Percentiles rank a stretch among this genome's conserved stretches.
phyloP scores from a whole-genome alignment of 148 eudicot genomes.

The Drosera capensis region DNA sequence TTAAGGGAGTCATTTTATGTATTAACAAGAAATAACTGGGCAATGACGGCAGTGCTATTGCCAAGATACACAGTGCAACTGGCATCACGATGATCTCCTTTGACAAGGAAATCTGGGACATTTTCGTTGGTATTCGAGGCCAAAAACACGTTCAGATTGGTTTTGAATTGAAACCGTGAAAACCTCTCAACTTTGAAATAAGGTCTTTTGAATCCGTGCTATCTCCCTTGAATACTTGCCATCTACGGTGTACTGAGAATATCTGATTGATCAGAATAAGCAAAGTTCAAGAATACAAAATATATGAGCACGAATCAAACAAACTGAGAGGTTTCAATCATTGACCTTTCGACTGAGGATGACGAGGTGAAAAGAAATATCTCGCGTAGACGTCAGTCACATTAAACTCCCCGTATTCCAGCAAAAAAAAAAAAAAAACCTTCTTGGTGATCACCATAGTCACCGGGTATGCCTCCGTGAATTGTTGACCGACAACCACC shows the following conservation, averaged over 20 bases:
- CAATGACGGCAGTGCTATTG: constrained; percentile 21
- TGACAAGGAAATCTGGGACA: constrained; percentile 29
- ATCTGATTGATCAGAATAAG: constrained; percentile 11
- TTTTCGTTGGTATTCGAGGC: constrained; percentile 23
- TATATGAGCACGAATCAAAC: neutral
- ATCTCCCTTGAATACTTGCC: constrained; percentile 39
- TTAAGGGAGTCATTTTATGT: too few relatives aligned
- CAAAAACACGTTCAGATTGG: constrained; percentile 29
- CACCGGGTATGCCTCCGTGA: constrained; percentile 22
- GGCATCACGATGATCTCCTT: constrained; percentile 33
- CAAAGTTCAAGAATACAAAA: neutral
- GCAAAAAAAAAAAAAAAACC: constrained; percentile 17
- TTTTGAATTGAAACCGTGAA: constrained; percentile 25
- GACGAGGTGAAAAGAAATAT: constrained; percentile 14
- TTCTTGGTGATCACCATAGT: constrained; percentile 21
- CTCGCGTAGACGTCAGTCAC: constrained; percentile 29
- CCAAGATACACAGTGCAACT: constrained; percentile 33
- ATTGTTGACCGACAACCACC: constrained; percentile 22
- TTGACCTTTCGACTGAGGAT: constrained; percentile 26
- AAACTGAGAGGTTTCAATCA: neutral
- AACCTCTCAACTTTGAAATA: constrained; percentile 28
- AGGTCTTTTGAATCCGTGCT: constrained; percentile 25
- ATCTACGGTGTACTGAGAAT: constrained; percentile 26
- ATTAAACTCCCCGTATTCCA: constrained; percentile 15
- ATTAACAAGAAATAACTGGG: constrained; percentile 33